Evolutionary conservation across 805 yeast species (phyloP).

Genomic region (Tetrapisispora nanseiensis): DNA sequence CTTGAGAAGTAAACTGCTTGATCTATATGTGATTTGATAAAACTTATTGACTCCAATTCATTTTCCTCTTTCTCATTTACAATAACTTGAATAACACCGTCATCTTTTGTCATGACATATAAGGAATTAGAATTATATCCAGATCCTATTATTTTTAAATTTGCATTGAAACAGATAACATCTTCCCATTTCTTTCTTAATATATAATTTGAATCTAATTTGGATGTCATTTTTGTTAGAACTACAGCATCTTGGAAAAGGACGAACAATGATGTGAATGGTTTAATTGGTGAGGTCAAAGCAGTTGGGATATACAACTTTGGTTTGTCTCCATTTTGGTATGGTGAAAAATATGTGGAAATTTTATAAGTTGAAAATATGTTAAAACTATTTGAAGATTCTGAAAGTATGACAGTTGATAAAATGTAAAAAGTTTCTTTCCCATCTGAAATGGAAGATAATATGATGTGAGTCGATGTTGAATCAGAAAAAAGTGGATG

Average conservation of each 20-base stretch:
- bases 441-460: slow-evolving; percentile 36
- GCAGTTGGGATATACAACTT: slow-evolving; percentile 48
- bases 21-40: slow-evolving; percentile 64
- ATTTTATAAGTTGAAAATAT: slow-evolving; percentile 59
- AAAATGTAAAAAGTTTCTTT: slow-evolving; percentile 34
- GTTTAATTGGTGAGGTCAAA: slow-evolving; percentile 19
- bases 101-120: slow-evolving; percentile 39
- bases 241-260: slow-evolving; percentile 52
- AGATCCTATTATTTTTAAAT: slow-evolving; percentile 46
- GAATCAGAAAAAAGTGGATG: slow-evolving; percentile 37
- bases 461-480: slow-evolving; percentile 37
- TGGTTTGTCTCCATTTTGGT: slow-evolving; percentile 30
- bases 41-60: slow-evolving; percentile 19
- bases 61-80: slow-evolving; percentile 1
- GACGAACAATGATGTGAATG: slow-evolving; percentile 42
- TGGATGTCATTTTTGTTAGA: slow-evolving; percentile 48
- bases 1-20: slow-evolving; percentile 65
- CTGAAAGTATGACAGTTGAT: slow-evolving; percentile 39
- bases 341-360: slow-evolving; percentile 35
- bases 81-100: slow-evolving; percentile 51
- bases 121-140: slow-evolving; percentile 46
- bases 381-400: slow-evolving; percentile 41
- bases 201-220: slow-evolving; percentile 26
- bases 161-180: slow-evolving; percentile 45
- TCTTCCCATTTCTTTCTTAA: slow-evolving; percentile 70